A percentile compares a stretch with the other conserved stretches of the same genome.
Conservation (phyloP, 75 land plant species). For the Chamaecyparis obtusa region DNA sequence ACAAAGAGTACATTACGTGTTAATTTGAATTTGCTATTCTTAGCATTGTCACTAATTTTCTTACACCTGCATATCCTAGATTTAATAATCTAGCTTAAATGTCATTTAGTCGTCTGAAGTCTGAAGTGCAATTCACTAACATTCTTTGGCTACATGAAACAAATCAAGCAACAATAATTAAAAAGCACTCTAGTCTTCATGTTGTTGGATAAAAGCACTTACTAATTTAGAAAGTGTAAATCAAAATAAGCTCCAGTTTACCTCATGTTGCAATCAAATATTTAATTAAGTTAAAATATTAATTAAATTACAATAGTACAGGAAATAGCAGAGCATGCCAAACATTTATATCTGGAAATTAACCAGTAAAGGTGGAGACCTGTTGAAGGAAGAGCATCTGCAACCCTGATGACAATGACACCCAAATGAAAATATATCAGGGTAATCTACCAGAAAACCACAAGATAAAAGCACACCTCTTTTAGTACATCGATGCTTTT, state of each 20-base stretch:
- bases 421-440: neutral
- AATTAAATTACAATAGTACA: neutral
- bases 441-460: neutral
- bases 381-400: neutral
- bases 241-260: neutral
- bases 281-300: neutral
- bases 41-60: neutral
- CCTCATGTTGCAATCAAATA: neutral
- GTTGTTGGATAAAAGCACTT: neutral
- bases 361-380: neutral
- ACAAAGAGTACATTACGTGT: neutral
- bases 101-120: neutral
- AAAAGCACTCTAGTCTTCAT: neutral
- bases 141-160: neutral
- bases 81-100: neutral
- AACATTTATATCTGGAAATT: neutral
- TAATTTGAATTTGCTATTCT: neutral
- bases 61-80: neutral
- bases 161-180: neutral
- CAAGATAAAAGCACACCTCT: neutral
- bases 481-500: constrained; percentile 1
- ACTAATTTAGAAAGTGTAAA: neutral
- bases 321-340: neutral
- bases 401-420: neutral
- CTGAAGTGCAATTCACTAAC: neutral